Conservation (phyloP, 257 asterid species). For the Solanum arcanum region DNA sequence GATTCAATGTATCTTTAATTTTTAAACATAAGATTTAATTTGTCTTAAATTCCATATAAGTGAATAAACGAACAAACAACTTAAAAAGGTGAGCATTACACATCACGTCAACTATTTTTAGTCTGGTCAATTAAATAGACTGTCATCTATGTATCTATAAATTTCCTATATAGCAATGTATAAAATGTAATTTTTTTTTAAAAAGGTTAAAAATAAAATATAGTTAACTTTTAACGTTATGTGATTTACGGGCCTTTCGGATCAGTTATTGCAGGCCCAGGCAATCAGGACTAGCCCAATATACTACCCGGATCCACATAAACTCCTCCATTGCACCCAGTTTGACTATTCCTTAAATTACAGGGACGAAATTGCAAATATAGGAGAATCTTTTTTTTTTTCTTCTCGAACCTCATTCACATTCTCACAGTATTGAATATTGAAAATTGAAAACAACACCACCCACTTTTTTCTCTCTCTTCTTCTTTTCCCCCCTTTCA, state of each 20-base stretch:
- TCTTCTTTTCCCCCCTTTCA: background rate
- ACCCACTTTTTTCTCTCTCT: background rate
- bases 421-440: background rate
- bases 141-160: too few relatives aligned
- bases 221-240: too few relatives aligned
- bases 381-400: slow-evolving; percentile 2
- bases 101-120: too few relatives aligned
- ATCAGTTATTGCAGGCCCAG: background rate
- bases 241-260: background rate
- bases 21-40: too few relatives aligned
- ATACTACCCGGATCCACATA: background rate
- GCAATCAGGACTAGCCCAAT: background rate
- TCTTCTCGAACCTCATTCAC: slow-evolving; percentile 5
- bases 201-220: too few relatives aligned
- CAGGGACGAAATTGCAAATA: slow-evolving; percentile 24
- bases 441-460: background rate
- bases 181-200: too few relatives aligned
- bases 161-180: too few relatives aligned
- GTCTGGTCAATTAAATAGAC: too few relatives aligned
- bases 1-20: too few relatives aligned
- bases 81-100: too few relatives aligned
- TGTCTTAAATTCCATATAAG: too few relatives aligned
- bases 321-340: background rate
- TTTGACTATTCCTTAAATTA: slow-evolving; percentile 2
- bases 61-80: too few relatives aligned